Evolutionary conservation across 2,329 filamentous ascomycete species (phyloP), one percentile per base, ranked within the genome.

Genomic region (Xylariaceae sp.): DNA sequence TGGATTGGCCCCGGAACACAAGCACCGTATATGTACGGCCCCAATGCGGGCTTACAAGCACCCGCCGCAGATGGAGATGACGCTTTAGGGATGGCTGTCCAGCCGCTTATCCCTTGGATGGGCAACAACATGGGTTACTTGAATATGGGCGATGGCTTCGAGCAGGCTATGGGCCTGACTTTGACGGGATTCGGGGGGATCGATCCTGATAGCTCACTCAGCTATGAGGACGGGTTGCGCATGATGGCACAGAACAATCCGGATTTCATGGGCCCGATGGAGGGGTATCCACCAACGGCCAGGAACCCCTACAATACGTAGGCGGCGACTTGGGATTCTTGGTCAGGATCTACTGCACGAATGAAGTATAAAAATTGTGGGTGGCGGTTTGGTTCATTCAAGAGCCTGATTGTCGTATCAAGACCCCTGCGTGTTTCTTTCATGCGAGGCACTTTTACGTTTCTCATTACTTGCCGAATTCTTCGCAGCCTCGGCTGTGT

Each of bases 81-180:
- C 7, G n/a, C 32, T 9, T 37, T 56, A 22, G 22, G 50, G 2
- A 34, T 32, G 5, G 26, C 26, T 4, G 26, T 4, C 9, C 54
- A 55, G 13, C 41, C 51, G 12, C 21, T 64, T 8, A 59, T 67
- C 46, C 68, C 68, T 2, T 73, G 68, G 66, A 56, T 68, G 34
- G 62, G 50, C 44, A 56, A 57, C 9, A 70, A 72, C 34, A 67
- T 74, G 32, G 69, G 71, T 52, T 72, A 70, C 51, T 58, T 60
- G 41, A 67, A 56, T 40, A 62, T 74, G 18, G 70, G 69, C 19
- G 71, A 74, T 50, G 72, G 71, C 12, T 72, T 74, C 51, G 72
- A 72, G 49, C 71, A 75, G 49, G 73, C 73, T n/a, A 70, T 75
- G 69, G 73, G 73, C 37, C 64, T 74, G 51, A 74, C 73, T 2